Conservation (phyloP, 2,329 filamentous ascomycete species). For the Amesomyces nigricolor region DNA sequence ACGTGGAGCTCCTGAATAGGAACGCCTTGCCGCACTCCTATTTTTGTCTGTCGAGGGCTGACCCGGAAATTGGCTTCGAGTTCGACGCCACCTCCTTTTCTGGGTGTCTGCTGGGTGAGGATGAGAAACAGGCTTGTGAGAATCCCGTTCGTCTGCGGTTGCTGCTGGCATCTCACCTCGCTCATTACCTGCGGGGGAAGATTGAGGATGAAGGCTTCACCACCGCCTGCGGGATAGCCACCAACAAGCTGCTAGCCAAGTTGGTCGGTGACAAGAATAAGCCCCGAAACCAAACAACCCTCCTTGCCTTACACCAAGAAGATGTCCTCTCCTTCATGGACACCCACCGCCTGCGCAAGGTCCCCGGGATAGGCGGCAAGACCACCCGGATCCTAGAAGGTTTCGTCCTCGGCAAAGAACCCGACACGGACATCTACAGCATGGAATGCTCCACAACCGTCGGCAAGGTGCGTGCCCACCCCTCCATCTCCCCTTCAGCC, state of each 20-base stretch:
- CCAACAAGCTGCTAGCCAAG: conserved; percentile 81
- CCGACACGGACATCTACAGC: conserved; percentile 33
- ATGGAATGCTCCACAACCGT: conserved; percentile 53
- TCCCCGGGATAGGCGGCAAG: conserved; percentile 83
- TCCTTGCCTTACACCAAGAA: conserved; percentile 59
- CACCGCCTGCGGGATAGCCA: conserved; percentile 79
- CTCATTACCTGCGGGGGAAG: conserved; percentile 63
- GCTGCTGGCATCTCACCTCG: conserved; percentile 74
- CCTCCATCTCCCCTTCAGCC: conserved; percentile 55
- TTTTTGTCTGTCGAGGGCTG: conserved; percentile 66
- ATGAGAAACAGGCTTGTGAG: conserved; percentile 22
- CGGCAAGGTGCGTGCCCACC: conserved; percentile 56
- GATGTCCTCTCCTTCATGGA: conserved; percentile 67
- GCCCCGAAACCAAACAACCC: conserved; percentile 78
- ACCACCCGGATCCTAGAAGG: conserved; percentile 53
- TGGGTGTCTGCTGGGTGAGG: conserved; percentile 48
- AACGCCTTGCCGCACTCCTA: conserved; percentile 63
- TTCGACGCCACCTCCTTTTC: conserved; percentile 67
- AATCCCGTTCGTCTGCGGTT: conserved; percentile 52
- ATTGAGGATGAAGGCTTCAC: conserved; percentile 79
- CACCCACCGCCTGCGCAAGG: conserved; percentile 65
- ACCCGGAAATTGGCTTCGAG: conserved; percentile 73
- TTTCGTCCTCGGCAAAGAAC: conserved; percentile 40
- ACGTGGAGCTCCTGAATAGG: conserved; percentile 63
- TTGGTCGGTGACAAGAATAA: conserved; percentile 80